Evolutionary conservation across 495 filamentous ascomycete genomes (phyloP).

Genomic region (Achaetomiella virescens): DNA sequence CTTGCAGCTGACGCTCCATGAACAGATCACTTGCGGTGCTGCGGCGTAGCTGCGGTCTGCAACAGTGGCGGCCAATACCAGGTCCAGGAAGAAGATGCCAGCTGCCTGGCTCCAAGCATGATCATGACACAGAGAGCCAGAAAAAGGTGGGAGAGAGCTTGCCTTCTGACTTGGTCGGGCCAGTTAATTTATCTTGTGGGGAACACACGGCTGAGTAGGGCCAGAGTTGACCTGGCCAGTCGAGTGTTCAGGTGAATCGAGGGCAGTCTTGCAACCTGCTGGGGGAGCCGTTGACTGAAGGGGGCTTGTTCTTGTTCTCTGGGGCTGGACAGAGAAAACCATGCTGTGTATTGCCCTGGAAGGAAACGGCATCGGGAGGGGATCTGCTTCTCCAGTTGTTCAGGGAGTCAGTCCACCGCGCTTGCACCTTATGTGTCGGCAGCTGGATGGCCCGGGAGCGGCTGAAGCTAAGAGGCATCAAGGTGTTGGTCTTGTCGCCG

Average conservation of each 20-base stretch:
- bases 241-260: no score
- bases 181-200: not conserved
- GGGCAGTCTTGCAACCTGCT: not conserved
- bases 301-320: not conserved
- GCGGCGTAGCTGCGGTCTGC: not conserved
- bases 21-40: not conserved
- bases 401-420: no score
- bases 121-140: not conserved
- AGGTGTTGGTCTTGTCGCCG: not conserved
- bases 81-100: not conserved
- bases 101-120: not conserved
- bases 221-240: not conserved
- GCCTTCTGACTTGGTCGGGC: not conserved
- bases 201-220: not conserved
- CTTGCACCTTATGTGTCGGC: not conserved
- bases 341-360: not conserved
- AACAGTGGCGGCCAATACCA: slow-evolving; percentile 5
- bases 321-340: not conserved
- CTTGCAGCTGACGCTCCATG: not conserved
- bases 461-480: not conserved
- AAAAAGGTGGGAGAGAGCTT: not conserved
- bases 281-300: no score
- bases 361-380: no score
- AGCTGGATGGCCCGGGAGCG: not conserved
- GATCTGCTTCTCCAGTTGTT: no score